Conservation (phyloP, 768 basidiomycete species). For the Panaeolus papilionaceus region DNA sequence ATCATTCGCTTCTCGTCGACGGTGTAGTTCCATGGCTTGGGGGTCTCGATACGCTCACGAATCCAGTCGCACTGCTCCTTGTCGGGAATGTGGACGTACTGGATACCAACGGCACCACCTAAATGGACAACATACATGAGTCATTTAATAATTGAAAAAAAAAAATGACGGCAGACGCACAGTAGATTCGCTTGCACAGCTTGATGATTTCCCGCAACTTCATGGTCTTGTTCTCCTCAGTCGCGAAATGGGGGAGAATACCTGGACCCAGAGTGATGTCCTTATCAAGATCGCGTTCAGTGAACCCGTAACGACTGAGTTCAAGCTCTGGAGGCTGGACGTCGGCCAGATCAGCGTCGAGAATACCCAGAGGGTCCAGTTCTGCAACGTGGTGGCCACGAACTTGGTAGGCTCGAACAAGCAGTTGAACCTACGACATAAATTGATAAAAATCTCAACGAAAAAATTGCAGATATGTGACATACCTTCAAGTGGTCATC, state of each 20-base stretch:
- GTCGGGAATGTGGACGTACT: constrained; percentile 96
- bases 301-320: constrained; percentile 94
- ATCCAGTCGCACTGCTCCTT: constrained; percentile 99
- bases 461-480: constrained; percentile 14
- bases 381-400: constrained; percentile 97
- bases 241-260: constrained; percentile 94
- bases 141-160: not conserved
- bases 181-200: constrained; percentile 91
- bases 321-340: constrained; percentile 88
- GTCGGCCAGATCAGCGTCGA: constrained; percentile 85
- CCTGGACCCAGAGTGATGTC: constrained; percentile 95
- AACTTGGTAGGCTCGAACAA: constrained; percentile 98
- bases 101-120: constrained; percentile 90
- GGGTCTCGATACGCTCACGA: constrained; percentile 92
- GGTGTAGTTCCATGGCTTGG: constrained; percentile 97
- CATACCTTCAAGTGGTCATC: constrained; percentile 94
- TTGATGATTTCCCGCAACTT: constrained; percentile 91
- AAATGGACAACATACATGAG: constrained; percentile 19
- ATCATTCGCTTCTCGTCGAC: constrained; percentile 99
- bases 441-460: constrained; percentile 14
- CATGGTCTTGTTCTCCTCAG: constrained; percentile 86
- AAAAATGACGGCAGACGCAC: constrained; percentile 52
- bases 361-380: constrained; percentile 94
- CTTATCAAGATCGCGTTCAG: constrained; percentile 92
- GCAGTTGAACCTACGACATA: constrained; percentile 84